Conservation (phyloP, 2,329 filamentous ascomycete species). For the Clonostachys solani region DNA sequence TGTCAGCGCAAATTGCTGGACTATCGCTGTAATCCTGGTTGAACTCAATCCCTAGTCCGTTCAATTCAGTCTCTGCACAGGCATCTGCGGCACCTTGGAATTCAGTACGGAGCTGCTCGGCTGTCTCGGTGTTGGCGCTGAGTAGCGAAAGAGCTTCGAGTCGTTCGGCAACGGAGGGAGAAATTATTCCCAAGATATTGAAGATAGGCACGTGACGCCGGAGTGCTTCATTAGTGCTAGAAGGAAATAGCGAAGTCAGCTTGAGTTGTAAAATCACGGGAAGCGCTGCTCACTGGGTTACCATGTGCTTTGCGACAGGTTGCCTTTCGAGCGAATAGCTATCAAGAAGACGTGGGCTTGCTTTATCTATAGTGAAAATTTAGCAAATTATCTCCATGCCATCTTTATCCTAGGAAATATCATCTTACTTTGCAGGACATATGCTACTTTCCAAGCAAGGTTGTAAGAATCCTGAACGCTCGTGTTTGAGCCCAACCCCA, state of each 20-base stretch:
- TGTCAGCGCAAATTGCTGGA: too few species aligned
- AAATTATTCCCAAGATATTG: conserved; percentile 52
- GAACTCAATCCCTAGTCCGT: conserved; percentile 22
- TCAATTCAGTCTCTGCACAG: conserved; percentile 31
- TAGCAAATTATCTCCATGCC: too few species aligned
- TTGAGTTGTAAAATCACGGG: neutral
- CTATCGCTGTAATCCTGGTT: conserved; percentile 36
- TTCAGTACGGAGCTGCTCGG: conserved; percentile 4
- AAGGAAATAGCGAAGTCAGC: too few species aligned
- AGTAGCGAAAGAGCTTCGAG: conserved; percentile 29
- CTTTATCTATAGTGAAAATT: conserved; percentile 12
- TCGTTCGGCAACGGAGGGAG: conserved; percentile 45
- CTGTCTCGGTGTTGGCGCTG: neutral
- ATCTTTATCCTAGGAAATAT: too few species aligned
- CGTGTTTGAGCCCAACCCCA: conserved; percentile 54
- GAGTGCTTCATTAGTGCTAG: conserved; percentile 20
- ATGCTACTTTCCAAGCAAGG: conserved; percentile 50
- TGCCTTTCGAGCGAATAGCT: neutral
- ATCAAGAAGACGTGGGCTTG: neutral
- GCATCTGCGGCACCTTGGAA: conserved; percentile 4
- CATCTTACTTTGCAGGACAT: conserved; percentile 14
- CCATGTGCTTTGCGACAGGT: neutral
- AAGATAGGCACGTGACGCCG: conserved; percentile 41
- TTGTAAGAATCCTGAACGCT: conserved; percentile 55
- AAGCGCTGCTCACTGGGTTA: conserved; percentile 29